Conservation (phyloP, 139 green algal species). For the Picochlorum sp. region DNA sequence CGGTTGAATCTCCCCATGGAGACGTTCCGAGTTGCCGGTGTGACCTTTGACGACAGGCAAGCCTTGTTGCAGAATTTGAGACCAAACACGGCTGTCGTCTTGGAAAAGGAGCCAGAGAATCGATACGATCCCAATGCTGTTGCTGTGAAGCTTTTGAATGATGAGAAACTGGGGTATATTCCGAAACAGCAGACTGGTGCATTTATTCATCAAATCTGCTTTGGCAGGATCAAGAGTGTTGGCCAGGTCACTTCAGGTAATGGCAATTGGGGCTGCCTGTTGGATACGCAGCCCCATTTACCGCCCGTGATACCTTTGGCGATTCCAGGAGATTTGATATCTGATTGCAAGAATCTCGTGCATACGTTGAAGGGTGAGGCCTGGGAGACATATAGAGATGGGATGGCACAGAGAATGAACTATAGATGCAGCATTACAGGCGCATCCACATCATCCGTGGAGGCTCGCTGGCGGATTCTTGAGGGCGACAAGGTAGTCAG, state of each 20-base stretch:
- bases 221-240: slow-evolving; percentile 18
- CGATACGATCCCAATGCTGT: slow-evolving; percentile 40
- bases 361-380: slow-evolving; percentile 1
- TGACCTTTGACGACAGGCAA: slow-evolving; percentile 41
- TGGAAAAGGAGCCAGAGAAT: slow-evolving; percentile 37
- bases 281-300: background rate
- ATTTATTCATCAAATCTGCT: slow-evolving; percentile 23
- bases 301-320: background rate
- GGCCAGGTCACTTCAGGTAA: background rate
- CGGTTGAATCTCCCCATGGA: background rate
- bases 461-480: slow-evolving; percentile 6
- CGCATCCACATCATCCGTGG: background rate
- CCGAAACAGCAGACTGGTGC: slow-evolving; percentile 18
- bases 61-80: slow-evolving; percentile 13
- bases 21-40: slow-evolving; percentile 27
- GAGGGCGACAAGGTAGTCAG: background rate
- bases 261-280: slow-evolving; percentile 1
- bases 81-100: slow-evolving; percentile 23
- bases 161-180: slow-evolving; percentile 35
- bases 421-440: slow-evolving; percentile 9
- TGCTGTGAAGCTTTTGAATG: slow-evolving; percentile 25
- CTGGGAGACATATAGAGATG: background rate
- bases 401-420: background rate
- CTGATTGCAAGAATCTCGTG: background rate
- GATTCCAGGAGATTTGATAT: background rate